phyloP scores from a whole-genome alignment of 2,329 filamentous ascomycete species.

The Epichloe hybrida region DNA sequence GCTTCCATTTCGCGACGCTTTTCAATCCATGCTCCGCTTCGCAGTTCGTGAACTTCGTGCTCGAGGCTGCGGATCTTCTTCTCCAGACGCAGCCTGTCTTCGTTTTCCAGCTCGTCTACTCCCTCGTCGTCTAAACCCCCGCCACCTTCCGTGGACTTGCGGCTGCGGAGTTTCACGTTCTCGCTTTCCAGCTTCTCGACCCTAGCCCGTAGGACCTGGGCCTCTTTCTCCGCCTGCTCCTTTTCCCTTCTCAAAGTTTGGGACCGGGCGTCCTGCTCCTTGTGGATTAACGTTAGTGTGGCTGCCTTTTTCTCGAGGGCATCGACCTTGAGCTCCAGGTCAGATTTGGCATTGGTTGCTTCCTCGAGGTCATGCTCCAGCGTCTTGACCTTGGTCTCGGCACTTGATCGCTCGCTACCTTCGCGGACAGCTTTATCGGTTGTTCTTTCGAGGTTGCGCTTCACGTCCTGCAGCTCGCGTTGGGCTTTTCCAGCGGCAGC shows the following conservation, averaged over 20 bases:
- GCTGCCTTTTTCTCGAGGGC: slow-evolving; percentile 56
- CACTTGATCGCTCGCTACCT: slow-evolving; percentile 54
- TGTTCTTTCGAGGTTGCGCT: slow-evolving; percentile 51
- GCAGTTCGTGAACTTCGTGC: slow-evolving; percentile 72
- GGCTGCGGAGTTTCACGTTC: slow-evolving; percentile 47
- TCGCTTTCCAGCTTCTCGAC: slow-evolving; percentile 61
- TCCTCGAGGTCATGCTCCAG: slow-evolving; percentile 45
- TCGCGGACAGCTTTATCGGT: slow-evolving; percentile 54
- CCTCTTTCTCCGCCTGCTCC: slow-evolving; percentile 33
- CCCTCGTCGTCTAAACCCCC: slow-evolving; percentile 57
- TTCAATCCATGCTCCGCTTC: slow-evolving; percentile 78
- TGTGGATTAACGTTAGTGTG: slow-evolving; percentile 71
- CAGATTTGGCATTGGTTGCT: slow-evolving; percentile 31
- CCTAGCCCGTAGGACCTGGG: slow-evolving; percentile 48
- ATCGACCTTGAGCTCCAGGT: slow-evolving; percentile 32
- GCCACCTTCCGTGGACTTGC: slow-evolving; percentile 41
- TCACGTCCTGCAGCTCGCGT: slow-evolving; percentile 48
- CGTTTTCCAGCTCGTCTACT: slow-evolving; percentile 74
- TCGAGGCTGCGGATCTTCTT: slow-evolving; percentile 70
- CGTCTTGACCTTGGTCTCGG: slow-evolving; percentile 50
- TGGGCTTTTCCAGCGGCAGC: slow-evolving; percentile 43
- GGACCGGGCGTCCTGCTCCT: slow-evolving; percentile 62
- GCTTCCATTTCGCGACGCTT: slow-evolving; percentile 60
- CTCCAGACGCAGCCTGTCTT: slow-evolving; percentile 62
- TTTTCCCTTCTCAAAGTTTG: slow-evolving; percentile 53